phyloP scores from a whole-genome alignment of 148 eudicot species.

The Camellia sinensis region DNA sequence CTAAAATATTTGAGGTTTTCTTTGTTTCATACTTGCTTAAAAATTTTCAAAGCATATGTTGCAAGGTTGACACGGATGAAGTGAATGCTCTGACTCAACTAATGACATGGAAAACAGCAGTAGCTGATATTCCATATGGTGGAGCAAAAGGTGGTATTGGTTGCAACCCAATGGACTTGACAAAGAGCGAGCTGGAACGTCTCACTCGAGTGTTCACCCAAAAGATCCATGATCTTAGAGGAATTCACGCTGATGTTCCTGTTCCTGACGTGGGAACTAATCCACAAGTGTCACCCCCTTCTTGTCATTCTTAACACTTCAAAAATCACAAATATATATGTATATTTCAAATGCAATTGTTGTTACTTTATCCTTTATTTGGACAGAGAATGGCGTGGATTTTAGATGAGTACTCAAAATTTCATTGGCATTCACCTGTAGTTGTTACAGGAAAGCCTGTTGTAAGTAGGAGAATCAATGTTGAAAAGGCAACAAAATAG shows the following conservation, averaged over 20 bases:
- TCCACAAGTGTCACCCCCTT: slow-evolving; percentile 13
- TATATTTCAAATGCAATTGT: neutral
- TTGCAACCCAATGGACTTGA: slow-evolving; percentile 30
- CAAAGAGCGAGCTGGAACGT: slow-evolving; percentile 32
- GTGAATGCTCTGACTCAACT: slow-evolving; percentile 47
- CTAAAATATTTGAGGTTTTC: no score
- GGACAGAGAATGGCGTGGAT: slow-evolving; percentile 58
- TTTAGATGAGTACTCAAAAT: slow-evolving; percentile 56
- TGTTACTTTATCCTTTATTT: neutral
- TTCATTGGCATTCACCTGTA: slow-evolving; percentile 51
- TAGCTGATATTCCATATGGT: slow-evolving; percentile 42
- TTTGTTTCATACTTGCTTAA: no score
- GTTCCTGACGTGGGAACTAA: slow-evolving; percentile 51
- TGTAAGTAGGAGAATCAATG: slow-evolving; percentile 29
- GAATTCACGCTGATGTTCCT: slow-evolving; percentile 34
- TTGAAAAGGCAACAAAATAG: neutral
- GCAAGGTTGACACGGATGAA: slow-evolving; percentile 40
- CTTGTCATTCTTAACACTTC: neutral
- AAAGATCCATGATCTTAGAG: slow-evolving; percentile 43
- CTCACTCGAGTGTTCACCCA: slow-evolving; percentile 46
- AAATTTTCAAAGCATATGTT: no score
- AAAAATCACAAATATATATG: no score
- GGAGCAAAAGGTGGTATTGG: slow-evolving; percentile 50
- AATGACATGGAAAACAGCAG: slow-evolving; percentile 51
- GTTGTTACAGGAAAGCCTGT: slow-evolving; percentile 56